These are phyloP conservation scores for Schrenkiella parvula DNA, from an alignment of 345 rosid species.

Conservation along the genomic window DNA sequence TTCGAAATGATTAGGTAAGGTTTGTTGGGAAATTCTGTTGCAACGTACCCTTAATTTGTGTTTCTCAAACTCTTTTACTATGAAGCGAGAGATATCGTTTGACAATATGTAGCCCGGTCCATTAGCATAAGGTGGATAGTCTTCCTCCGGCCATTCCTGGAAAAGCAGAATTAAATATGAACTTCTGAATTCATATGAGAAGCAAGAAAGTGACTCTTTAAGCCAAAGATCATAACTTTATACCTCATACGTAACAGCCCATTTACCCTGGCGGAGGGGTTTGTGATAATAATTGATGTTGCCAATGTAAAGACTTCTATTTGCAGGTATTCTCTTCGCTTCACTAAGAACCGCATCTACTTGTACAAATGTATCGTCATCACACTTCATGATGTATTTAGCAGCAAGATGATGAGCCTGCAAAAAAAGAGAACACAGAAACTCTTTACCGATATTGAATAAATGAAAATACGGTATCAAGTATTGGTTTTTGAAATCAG, in stretches of 20 bases:
- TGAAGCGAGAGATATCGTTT: conserved; percentile 57
- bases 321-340: conserved; percentile 44
- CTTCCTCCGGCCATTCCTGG: conserved; percentile 96
- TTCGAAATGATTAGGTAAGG: neutral
- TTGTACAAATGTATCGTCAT: conserved; percentile 82
- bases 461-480: neutral
- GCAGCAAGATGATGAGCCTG: conserved; percentile 59
- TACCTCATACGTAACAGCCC: conserved; percentile 93
- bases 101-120: conserved; percentile 87
- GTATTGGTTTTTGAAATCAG: neutral
- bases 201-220: neutral
- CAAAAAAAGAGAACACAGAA: neutral
- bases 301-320: conserved; percentile 66
- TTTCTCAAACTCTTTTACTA: conserved; percentile 69
- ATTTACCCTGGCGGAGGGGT: conserved; percentile 86
- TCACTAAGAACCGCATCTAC: conserved; percentile 62
- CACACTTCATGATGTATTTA: conserved; percentile 76
- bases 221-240: neutral
- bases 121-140: conserved; percentile 87
- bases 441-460: neutral
- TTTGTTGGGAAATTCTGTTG: neutral
- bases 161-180: neutral
- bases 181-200: neutral
- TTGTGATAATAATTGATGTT: conserved; percentile 78
- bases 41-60: conserved; percentile 59